Base-by-base conservation (phyloP, 345 rosid genomes). In the Eucalyptus lansdowneana region DNA sequence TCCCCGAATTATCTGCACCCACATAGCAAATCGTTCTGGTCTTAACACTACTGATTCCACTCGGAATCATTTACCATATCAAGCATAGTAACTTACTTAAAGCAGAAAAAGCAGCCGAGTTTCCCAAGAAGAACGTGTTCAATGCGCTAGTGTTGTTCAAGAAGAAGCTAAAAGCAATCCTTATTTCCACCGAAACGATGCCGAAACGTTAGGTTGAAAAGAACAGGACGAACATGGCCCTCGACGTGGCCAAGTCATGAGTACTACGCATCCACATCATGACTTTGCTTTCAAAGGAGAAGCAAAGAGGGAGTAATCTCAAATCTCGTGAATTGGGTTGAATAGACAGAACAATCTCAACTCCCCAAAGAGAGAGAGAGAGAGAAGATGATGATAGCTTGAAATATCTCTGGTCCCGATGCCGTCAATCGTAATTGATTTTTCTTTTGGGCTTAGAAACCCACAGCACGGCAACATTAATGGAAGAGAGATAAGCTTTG, bases 1-100 rank as follows among this genome's bases (percentile, higher is more conserved):
- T 95, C 22, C 92, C 94, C 47, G 76, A 76, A 90, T 90, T 92
- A 88, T 94, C 98, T 97, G 97, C 89, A 47, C 93, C 94, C 83
- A 91, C 8, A 19, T 72, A 2, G 45, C 45, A 72, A 31, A 69
- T 34, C 42, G 44, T 34, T 2, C 44, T 37, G 42, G 9, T 34
- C 7, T 69, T 16, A 69, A 34, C 44, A 69, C 54, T 51, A 13
- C 24, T 34, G 37, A 69, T 69, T 69, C 24, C 4, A 37, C 80
- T 34, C 44, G 13, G 44, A 72, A 37, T 72, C 24, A 5, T 72
- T 72, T 13, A 72, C 22, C 44, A 19, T 37, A 37, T 72, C 45
- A 34, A 10, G 12, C 45, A 37, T 37, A 22, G 27, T 54, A 72
- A 12, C 60, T 37, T 19, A 37, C 14, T 72, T 6, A 69, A 72